Evolutionary conservation across 371 early-diverging fungal species (phyloP).

Genomic region (Mucor racemosus): DNA sequence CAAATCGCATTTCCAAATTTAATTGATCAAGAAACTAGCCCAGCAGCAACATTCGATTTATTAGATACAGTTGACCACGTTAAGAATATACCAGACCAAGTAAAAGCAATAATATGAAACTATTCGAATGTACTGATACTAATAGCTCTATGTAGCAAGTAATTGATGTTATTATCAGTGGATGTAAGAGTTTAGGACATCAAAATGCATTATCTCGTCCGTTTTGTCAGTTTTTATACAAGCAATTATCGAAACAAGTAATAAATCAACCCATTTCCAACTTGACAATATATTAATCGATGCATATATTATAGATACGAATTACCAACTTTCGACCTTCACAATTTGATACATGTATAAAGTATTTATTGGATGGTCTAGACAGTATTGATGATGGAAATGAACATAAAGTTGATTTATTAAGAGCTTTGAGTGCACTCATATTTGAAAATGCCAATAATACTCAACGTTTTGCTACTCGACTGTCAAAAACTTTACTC

Average conservation of each 20-base stretch:
- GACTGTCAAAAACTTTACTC: constrained; percentile 35
- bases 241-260: constrained; percentile 50
- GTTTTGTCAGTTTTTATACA: constrained; percentile 54
- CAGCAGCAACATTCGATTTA: constrained; percentile 5
- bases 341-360: constrained; percentile 40
- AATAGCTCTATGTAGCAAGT: constrained; percentile 31
- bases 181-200: constrained; percentile 39
- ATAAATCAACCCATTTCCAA: background rate
- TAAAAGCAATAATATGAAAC: background rate
- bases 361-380: constrained; percentile 40
- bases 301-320: constrained; percentile 33
- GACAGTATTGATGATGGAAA: constrained; percentile 22
- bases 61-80: constrained; percentile 16
- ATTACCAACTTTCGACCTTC: constrained; percentile 36
- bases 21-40: background rate
- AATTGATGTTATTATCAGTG: constrained; percentile 47
- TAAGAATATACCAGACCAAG: constrained; percentile 25
- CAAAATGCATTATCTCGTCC: constrained; percentile 35
- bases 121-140: no score
- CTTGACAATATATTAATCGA: background rate
- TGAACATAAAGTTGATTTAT: constrained; percentile 42
- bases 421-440: constrained; percentile 53
- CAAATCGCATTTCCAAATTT: constrained; percentile 2
- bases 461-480: constrained; percentile 33
- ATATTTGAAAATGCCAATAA: constrained; percentile 52